phyloP scores from a whole-genome alignment of 2,329 filamentous ascomycete species.

The Periconia sp. region DNA sequence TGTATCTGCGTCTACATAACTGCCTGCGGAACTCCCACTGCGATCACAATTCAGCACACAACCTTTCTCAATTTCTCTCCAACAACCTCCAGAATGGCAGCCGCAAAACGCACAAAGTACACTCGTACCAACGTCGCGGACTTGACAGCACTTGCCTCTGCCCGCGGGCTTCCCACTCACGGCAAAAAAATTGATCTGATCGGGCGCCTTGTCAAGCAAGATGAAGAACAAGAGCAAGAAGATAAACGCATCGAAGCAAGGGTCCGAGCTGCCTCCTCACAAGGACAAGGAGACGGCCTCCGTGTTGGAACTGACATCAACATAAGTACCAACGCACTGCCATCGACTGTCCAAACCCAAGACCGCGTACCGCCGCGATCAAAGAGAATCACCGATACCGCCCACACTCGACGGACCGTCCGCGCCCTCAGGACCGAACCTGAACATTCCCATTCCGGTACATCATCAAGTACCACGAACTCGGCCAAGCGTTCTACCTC shows the following conservation, averaged over 20 bases:
- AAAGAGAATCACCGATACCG: no score
- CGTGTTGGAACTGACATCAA: no score
- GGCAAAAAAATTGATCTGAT: constrained; percentile 9
- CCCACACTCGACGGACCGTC: no score
- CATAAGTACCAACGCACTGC: no score
- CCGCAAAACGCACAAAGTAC: constrained; percentile 56
- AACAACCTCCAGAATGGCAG: neutral
- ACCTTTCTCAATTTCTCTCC: neutral
- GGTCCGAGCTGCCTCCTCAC: neutral
- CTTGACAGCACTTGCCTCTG: constrained; percentile 72
- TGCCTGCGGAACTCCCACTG: neutral
- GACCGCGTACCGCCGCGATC: no score
- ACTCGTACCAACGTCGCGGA: constrained; percentile 72
- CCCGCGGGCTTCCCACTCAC: constrained; percentile 58
- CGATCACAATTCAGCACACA: neutral
- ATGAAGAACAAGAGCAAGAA: neutral
- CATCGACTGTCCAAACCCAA: no score
- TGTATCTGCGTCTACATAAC: neutral
- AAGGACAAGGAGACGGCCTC: no score
- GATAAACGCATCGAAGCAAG: neutral
- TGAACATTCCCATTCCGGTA: no score
- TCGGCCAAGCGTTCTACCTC: no score
- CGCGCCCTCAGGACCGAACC: no score
- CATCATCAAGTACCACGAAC: no score
- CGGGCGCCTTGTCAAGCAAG: constrained; percentile 7